Percentiles rank a stretch among this genome's conserved stretches.
phyloP scores from a whole-genome alignment of 2,329 filamentous ascomycete species.

The Fusarium humuli region DNA sequence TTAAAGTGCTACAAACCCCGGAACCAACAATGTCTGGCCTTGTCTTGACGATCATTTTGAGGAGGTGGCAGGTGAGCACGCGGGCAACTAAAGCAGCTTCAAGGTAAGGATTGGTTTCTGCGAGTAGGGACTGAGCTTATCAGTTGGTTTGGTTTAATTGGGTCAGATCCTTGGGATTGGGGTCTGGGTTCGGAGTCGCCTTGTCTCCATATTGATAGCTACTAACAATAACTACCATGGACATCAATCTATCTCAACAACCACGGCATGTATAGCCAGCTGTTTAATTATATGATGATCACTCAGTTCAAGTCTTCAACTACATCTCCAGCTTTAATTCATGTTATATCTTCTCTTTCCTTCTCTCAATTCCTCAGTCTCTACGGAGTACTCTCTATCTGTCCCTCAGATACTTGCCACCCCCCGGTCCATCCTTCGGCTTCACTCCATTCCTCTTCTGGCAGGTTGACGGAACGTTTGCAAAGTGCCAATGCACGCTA shows the following conservation, averaged over 20 bases:
- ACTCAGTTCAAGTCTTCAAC: too few species aligned
- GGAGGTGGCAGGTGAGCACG: constrained; percentile 15
- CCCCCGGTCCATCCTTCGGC: constrained; percentile 40
- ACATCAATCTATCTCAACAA: too few species aligned
- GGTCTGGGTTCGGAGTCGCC: constrained; percentile 12
- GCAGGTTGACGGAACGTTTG: constrained; percentile 48
- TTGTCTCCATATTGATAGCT: background rate
- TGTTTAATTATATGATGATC: too few species aligned
- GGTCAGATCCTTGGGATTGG: background rate
- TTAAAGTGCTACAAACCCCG: background rate
- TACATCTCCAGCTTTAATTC: too few species aligned
- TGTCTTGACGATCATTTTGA: constrained; percentile 8
- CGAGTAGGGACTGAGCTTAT: constrained; percentile 18
- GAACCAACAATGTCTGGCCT: background rate
- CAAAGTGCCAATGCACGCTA: constrained; percentile 27
- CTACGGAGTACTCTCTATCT: background rate
- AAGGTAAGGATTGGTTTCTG: background rate
- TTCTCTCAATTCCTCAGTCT: background rate
- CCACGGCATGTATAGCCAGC: too few species aligned
- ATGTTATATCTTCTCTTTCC: too few species aligned
- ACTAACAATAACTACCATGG: too few species aligned
- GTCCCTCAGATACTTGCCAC: constrained; percentile 3
- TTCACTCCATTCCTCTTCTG: constrained; percentile 39
- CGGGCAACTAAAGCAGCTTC: background rate
- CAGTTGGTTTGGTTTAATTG: constrained; percentile 21